Percentiles rank a stretch among this genome's conserved stretches.
Evolutionary conservation across 108 stramenopile genomes (phyloP).

Genomic region (Conticribra weissflogii): DNA sequence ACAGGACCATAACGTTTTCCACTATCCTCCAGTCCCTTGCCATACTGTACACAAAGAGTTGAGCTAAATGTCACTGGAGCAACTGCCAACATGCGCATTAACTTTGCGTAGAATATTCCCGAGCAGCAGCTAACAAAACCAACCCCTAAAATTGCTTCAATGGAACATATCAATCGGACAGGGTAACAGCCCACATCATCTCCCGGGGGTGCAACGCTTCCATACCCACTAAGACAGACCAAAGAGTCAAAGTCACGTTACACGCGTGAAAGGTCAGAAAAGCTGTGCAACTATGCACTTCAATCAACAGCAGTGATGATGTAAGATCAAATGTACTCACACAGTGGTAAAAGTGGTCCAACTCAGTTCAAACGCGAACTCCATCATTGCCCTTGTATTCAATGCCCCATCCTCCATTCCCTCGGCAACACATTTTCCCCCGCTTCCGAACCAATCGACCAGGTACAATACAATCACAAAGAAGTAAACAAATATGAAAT

Average conservation of each 20-base stretch:
- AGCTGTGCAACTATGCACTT: neutral
- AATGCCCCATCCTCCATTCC: constrained; percentile 1
- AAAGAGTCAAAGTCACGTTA: no score
- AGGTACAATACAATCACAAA: constrained; percentile 21
- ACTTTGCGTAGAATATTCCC: constrained; percentile 28
- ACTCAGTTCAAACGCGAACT: constrained; percentile 35
- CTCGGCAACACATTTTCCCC: neutral
- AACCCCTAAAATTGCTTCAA: constrained; percentile 38
- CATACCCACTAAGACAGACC: constrained; percentile 6
- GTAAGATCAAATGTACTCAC: neutral
- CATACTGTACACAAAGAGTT: constrained; percentile 40
- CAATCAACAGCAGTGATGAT: constrained; percentile 2
- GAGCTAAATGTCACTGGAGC: constrained; percentile 39
- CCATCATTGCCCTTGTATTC: constrained; percentile 3
- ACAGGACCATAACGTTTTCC: neutral
- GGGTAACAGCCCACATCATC: constrained; percentile 28
- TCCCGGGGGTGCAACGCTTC: constrained; percentile 24
- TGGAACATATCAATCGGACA: constrained; percentile 23
- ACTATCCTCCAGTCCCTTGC: constrained; percentile 27
- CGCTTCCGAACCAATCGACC: constrained; percentile 4
- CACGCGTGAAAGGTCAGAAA: neutral
- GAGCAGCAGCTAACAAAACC: constrained; percentile 31
- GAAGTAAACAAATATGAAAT: constrained; percentile 15
- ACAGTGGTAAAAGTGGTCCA: constrained; percentile 43
- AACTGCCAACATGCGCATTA: constrained; percentile 15